Evolutionary conservation across 371 early-diverging fungal genomes (phyloP), one percentile per base, ranked within the genome.

Genomic region (Mortierella sp.): DNA sequence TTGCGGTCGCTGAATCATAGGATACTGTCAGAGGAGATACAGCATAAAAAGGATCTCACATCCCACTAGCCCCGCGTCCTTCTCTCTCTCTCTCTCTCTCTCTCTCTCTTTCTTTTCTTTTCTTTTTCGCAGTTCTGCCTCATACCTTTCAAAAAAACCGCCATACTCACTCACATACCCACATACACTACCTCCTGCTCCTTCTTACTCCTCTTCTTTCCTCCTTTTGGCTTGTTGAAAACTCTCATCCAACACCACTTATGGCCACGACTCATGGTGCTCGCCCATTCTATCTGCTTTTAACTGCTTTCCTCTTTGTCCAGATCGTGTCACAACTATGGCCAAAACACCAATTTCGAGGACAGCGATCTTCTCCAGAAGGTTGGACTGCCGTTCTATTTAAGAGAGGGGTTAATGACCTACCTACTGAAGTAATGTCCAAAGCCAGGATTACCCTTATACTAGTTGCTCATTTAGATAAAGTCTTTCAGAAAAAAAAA

Each of bases 271-370:
- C 37, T 37, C 37, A 37, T 9, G 59, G 56, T 21, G 46, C 64
- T 25, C 50, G 62, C 44, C 64, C 66, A 23, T 66, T 75, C 50
- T 75, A 66, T 52, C 37, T 70, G 1, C 30, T 70, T 1, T 51
- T 66, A 53, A 62, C 63, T 5, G 55, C 70, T 45, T 75, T 70
- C 45, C 62, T 62, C 5, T 75, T 75, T 53, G 3, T 55, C 12
- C 70, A 75, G 28, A 44, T 75, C 57, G 44, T 70, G n/a, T 28
- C 53, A 15, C 55, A 55, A 19, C 46, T 75, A 28, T 62, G 59
- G 66, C 63, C 70, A 14, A 60, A 45, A 4, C 62, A 66, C 21
- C 62, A 57, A 25, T 18, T 28, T 11, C 51, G 52, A 50, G 50
- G 60, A 1, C 30, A 29, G 9, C 3, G 37, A 37, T 37, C 37